phyloP scores from a whole-genome alignment of 2,329 filamentous ascomycete genomes.

The Sclerotinia spermophila region DNA sequence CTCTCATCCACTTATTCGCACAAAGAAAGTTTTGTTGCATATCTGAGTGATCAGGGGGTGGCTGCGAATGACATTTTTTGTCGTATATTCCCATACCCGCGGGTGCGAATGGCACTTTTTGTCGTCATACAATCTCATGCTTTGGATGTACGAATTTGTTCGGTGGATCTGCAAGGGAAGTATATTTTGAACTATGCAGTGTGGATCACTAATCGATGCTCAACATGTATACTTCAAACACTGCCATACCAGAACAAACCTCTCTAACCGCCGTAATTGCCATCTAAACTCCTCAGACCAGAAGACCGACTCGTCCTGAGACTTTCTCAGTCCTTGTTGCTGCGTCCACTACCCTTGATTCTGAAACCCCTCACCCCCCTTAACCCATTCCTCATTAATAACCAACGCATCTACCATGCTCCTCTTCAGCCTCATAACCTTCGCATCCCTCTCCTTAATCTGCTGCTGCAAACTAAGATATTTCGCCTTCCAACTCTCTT shows the following conservation, averaged over 20 bases:
- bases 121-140: neutral
- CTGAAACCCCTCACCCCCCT: neutral
- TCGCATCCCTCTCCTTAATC: slow-evolving; percentile 56
- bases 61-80: neutral
- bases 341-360: neutral
- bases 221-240: neutral
- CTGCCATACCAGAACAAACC: neutral
- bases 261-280: neutral
- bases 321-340: neutral
- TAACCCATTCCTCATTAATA: slow-evolving; percentile 14
- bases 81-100: neutral
- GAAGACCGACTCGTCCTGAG: neutral
- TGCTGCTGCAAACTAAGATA: slow-evolving; percentile 57
- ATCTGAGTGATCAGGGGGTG: neutral
- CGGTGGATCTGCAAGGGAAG: neutral
- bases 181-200: neutral
- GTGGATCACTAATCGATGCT: neutral
- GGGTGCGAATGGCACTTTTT: neutral
- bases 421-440: slow-evolving; percentile 44
- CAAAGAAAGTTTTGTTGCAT: neutral
- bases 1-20: neutral
- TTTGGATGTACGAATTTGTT: neutral
- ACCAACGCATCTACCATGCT: slow-evolving; percentile 42
- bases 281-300: neutral
- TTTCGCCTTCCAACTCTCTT: slow-evolving; percentile 47